Evolutionary conservation across 169 alveolate genomes (phyloP).

Genomic region (Cytauxzoon felis): DNA sequence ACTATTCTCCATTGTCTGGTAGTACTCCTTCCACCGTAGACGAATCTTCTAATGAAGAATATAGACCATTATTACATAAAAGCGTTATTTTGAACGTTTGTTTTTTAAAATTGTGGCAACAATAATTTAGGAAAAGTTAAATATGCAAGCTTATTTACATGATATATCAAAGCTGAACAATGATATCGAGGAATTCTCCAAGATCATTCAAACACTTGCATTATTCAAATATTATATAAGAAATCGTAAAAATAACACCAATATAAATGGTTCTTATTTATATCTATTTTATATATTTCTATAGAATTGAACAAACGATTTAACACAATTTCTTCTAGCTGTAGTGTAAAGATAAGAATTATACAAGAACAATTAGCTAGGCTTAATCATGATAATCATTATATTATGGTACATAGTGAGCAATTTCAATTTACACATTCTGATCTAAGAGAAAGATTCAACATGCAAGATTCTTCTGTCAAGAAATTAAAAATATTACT

Average conservation of each 20-base stretch:
- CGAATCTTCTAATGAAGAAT: neutral
- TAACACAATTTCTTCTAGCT: slow-evolving; percentile 38
- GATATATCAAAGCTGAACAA: slow-evolving; percentile 34
- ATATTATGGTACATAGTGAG: slow-evolving; percentile 40
- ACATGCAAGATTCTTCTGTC: slow-evolving; percentile 58
- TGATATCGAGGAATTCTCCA: slow-evolving; percentile 61
- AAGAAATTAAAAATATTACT: slow-evolving; percentile 53
- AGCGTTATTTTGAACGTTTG: neutral
- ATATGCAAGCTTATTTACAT: slow-evolving; percentile 27
- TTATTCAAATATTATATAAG: slow-evolving; percentile 57
- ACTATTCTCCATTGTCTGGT: neutral
- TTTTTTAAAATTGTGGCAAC: neutral
- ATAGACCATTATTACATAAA: neutral
- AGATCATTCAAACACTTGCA: slow-evolving; percentile 57
- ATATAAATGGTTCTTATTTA: slow-evolving; percentile 11
- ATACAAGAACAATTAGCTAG: slow-evolving; percentile 42
- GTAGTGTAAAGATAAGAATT: slow-evolving; percentile 23
- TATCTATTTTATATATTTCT: neutral
- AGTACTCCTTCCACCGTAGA: neutral
- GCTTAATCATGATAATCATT: slow-evolving; percentile 44
- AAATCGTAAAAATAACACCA: slow-evolving; percentile 43
- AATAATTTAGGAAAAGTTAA: slow-evolving; percentile 15
- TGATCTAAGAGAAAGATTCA: slow-evolving; percentile 52
- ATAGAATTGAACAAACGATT: slow-evolving; percentile 56
- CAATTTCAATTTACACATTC: slow-evolving; percentile 18